A percentile compares a stretch with the other conserved stretches of the same genome.
Conservation (phyloP, 2,329 filamentous ascomycete genomes). For the Colletotrichum sp. region DNA sequence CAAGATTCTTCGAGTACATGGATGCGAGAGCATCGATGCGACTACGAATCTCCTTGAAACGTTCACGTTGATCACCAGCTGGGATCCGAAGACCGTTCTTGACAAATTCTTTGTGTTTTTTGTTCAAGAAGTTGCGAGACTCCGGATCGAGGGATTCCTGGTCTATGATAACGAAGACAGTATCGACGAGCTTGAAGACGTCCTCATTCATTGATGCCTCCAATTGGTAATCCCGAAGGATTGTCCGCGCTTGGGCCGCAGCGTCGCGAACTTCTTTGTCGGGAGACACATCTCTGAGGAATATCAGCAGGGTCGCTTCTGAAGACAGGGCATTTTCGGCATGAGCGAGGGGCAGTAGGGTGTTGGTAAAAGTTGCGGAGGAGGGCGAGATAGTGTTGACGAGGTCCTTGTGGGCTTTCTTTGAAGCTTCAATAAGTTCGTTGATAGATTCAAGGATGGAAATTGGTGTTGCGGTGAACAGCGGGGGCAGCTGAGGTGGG, state of each 20-base stretch:
- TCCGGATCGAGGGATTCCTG: background rate
- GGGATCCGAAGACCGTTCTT: background rate
- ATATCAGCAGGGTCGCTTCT: background rate
- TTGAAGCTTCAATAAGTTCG: background rate
- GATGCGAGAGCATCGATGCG: background rate
- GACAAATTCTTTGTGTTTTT: background rate
- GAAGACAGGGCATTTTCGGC: background rate
- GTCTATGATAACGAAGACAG: background rate
- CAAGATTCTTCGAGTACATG: background rate
- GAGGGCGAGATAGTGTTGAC: background rate
- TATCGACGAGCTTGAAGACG: background rate
- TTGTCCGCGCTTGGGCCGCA: background rate
- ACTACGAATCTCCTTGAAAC: background rate
- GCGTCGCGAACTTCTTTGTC: background rate
- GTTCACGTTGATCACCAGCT: background rate
- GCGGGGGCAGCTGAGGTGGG: background rate
- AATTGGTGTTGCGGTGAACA: background rate
- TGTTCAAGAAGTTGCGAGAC: background rate
- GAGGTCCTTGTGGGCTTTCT: background rate
- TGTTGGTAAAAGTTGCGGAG: background rate
- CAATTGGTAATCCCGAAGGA: background rate
- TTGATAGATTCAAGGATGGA: background rate
- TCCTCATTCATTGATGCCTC: background rate
- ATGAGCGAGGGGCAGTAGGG: background rate
- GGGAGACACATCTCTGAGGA: constrained; percentile 1